Percentiles rank a stretch among this genome's conserved stretches.
These are phyloP conservation scores for Neurospora tetraspora DNA, from an alignment of 495 filamentous ascomycete species.

Conservation along the genomic window DNA sequence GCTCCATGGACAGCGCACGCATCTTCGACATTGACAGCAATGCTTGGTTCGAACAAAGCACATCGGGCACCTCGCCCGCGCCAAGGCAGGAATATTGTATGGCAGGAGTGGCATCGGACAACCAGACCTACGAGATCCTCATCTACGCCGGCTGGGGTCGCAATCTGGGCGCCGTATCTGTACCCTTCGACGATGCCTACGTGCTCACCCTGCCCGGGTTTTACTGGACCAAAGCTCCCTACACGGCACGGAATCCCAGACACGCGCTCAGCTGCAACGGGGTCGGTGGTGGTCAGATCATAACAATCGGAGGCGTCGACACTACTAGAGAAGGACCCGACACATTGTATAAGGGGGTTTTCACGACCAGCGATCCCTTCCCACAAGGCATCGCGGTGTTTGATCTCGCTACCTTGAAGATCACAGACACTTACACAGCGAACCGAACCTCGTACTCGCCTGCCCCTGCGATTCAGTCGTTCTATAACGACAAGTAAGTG, in stretches of 20 bases:
- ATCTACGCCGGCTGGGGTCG: constrained; percentile 18
- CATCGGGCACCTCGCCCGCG: constrained; percentile 7
- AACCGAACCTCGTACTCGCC: constrained; percentile 2
- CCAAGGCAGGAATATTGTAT: constrained; percentile 14
- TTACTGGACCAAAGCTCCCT: constrained; percentile 14
- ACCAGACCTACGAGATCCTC: constrained; percentile 16
- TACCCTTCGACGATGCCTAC: constrained; percentile 15
- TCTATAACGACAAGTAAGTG: constrained; percentile 13
- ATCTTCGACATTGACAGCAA: constrained; percentile 7
- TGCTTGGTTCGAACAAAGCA: constrained; percentile 13
- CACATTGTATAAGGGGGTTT: constrained; percentile 5
- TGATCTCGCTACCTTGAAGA: constrained; percentile 8
- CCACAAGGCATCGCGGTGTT: constrained; percentile 12
- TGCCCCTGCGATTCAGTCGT: constrained; percentile 2
- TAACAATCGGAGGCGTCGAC: constrained; percentile 18
- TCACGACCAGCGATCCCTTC: constrained; percentile 15
- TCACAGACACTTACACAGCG: constrained; percentile 2
- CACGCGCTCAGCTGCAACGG: constrained; percentile 14
- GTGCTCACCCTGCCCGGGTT: constrained; percentile 18
- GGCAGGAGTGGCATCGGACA: constrained; percentile 12
- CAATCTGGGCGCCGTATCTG: constrained; percentile 2
- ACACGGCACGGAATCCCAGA: constrained; percentile 9
- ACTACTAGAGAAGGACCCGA: constrained; percentile 1
- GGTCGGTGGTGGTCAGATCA: constrained; percentile 13
- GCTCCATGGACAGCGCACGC: constrained; percentile 7